These are phyloP conservation scores for Emmonsia crescens DNA, from an alignment of 2,329 filamentous ascomycete genomes.

Conservation along the genomic window DNA sequence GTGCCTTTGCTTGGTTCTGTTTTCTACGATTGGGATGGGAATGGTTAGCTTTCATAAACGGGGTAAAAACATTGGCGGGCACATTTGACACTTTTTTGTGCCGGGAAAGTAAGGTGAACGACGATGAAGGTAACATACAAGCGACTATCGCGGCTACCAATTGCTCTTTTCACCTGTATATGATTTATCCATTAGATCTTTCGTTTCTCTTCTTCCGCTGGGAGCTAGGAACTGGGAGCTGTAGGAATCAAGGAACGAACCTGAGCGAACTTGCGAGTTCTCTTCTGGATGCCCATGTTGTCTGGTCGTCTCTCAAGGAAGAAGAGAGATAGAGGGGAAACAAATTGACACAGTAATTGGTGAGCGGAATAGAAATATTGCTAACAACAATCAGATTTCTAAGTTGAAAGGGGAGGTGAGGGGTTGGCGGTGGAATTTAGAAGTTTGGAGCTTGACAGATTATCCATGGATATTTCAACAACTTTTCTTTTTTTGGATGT, in stretches of 20 bases:
- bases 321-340: not conserved
- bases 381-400: not conserved
- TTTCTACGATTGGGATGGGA: constrained; percentile 36
- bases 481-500: too few species aligned
- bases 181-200: not conserved
- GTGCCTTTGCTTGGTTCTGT: constrained; percentile 55
- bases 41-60: not conserved
- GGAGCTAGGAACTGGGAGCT: not conserved
- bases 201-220: not conserved
- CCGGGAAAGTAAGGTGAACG: not conserved
- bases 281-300: constrained; percentile 79
- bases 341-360: not conserved
- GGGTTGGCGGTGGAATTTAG: too few species aligned
- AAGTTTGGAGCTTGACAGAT: too few species aligned
- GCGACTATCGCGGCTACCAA: constrained; percentile 68
- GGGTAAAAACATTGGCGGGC: too few species aligned
- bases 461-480: too few species aligned
- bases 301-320: not conserved
- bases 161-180: constrained; percentile 60
- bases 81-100: not conserved
- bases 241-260: constrained; percentile 27
- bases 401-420: not conserved
- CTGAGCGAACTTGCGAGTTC: constrained; percentile 79
- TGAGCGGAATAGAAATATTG: not conserved
- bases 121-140: constrained; percentile 35